Base-by-base conservation (phyloP, 306 rosid genomes). In the Abrus pulchellus region DNA sequence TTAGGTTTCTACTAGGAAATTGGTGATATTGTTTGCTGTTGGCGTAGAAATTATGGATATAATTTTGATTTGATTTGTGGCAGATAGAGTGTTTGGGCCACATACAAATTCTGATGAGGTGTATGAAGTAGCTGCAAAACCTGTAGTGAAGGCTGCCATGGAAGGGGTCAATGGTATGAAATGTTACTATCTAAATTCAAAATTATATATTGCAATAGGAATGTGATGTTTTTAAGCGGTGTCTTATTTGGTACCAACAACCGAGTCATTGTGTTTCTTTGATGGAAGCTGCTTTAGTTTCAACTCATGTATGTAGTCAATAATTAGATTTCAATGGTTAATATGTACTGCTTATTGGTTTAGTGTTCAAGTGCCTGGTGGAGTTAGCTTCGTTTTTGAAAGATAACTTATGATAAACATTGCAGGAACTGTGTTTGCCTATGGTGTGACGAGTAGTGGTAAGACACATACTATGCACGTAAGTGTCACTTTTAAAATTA, bases 401-500 rank as follows among this genome's bases (percentile, higher is more conserved):
- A 73, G 76, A 73, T 85, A 59, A 82, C 84, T 77, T 57, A 47
- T 72, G 60, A 68, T 78, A 71, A 72, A 84, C 73, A 65, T 80
- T 85, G 90, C 93, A 96, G 99, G 99, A 72, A 96, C 98, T n/a
- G 99, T 96, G 80, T 96, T 96, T 83, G 99, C 99, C 49, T 96
- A 96, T 14, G 99, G 99, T 78, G 99, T 96, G 87, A 96, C 98
- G 33, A 96, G 99, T 85, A 96, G 99, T 85, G 99, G 99, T 71
- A 96, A 96, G 90, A 96, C 99, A 43, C 97, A 96, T 92, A 96
- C 99, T 44, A 96, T 96, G 99, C 99, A 96, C 83, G 99, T 96
- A 86, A 87, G 97, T 89, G 80, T 75, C 76, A 38, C 75, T 50
- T 36, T 78, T 59, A 5, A 32, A 60, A 62, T 54, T 40, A 48